Conservation (phyloP, 345 rosid genomes). For the Brassica cretica region DNA sequence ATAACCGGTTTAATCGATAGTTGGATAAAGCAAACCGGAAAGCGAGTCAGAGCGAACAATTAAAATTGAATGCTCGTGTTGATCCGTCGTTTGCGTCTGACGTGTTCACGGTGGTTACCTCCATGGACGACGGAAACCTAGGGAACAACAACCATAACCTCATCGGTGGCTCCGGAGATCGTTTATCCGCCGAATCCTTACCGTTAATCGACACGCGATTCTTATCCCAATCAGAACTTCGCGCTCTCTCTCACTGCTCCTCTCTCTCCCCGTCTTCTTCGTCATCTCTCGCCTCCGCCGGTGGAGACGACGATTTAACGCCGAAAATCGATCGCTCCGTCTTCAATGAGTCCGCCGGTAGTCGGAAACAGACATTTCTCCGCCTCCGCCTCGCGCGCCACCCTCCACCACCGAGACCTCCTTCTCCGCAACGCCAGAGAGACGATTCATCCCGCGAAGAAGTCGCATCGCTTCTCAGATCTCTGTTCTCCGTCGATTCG, state of each 20-base stretch:
- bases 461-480: constrained; percentile 53
- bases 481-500: constrained; percentile 54
- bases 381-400: constrained; percentile 78
- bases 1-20: constrained; percentile 7
- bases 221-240: constrained; percentile 68
- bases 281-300: constrained; percentile 39
- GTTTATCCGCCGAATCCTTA: constrained; percentile 44
- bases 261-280: constrained; percentile 52
- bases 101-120: constrained; percentile 46
- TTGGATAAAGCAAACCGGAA: constrained; percentile 11
- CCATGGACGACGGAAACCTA: constrained; percentile 39
- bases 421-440: constrained; percentile 33
- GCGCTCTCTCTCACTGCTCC: constrained; percentile 57
- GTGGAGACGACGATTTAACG: constrained; percentile 50
- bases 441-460: constrained; percentile 50
- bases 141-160: constrained; percentile 18
- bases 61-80: not conserved
- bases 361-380: constrained; percentile 88
- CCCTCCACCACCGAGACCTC: constrained; percentile 33
- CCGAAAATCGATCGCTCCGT: constrained; percentile 85
- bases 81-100: not conserved
- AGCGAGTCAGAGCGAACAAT: constrained; percentile 16
- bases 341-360: constrained; percentile 95
- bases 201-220: constrained; percentile 67
- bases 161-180: constrained; percentile 11